phyloP scores from a whole-genome alignment of 768 basidiomycete genomes.

The Leccinum aurantiacum region DNA sequence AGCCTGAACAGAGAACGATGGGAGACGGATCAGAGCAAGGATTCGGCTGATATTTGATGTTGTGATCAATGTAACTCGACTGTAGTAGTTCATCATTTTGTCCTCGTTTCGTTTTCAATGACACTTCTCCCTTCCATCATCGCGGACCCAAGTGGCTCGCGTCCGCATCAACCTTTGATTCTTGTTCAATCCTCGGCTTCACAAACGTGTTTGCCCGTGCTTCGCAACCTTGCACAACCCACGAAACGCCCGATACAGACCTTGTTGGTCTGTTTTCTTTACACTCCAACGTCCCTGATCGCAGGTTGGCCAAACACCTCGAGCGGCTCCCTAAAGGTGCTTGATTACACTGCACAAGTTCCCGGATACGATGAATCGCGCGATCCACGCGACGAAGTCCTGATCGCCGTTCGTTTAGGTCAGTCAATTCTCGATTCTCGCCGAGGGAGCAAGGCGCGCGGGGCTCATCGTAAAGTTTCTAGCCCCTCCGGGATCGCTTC shows the following conservation, averaged over 20 bases:
- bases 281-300: constrained; percentile 50
- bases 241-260: constrained; percentile 24
- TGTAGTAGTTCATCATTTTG: background rate
- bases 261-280: constrained; percentile 58
- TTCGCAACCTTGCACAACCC: constrained; percentile 45
- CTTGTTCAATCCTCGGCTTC: constrained; percentile 59
- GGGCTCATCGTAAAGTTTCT: constrained; percentile 9
- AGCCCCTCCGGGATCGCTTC: constrained; percentile 50
- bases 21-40: constrained; percentile 34
- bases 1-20: constrained; percentile 47
- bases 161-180: constrained; percentile 44
- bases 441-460: background rate
- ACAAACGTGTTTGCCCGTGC: constrained; percentile 56
- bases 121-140: constrained; percentile 29
- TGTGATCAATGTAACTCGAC: background rate
- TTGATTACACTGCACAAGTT: constrained; percentile 52
- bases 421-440: constrained; percentile 1
- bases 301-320: constrained; percentile 25
- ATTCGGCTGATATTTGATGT: constrained; percentile 11
- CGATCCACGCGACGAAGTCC: constrained; percentile 39
- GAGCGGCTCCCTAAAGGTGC: constrained; percentile 32
- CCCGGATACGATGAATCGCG: constrained; percentile 51
- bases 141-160: constrained; percentile 19
- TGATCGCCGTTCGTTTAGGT: constrained; percentile 43
- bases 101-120: constrained; percentile 19